Conservation (phyloP, 2,329 filamentous ascomycete genomes). For the Diaporthe sp. region DNA sequence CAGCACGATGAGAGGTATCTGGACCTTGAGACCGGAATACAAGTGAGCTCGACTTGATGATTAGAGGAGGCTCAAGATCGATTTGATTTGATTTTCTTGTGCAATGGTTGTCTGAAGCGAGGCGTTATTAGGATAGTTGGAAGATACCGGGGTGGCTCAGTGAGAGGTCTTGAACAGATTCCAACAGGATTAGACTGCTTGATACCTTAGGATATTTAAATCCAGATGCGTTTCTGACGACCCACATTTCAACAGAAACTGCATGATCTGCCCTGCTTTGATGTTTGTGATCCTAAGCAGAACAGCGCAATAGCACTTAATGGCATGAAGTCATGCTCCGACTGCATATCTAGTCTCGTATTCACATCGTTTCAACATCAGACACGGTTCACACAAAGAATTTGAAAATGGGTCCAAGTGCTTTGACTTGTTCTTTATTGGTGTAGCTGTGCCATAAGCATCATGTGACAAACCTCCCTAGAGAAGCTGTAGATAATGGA, state of each 20-base stretch:
- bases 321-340: not conserved
- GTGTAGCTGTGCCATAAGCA: constrained; percentile 56
- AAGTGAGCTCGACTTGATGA: constrained; percentile 39
- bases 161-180: not conserved
- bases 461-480: constrained; percentile 61
- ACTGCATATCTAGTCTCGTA: not conserved
- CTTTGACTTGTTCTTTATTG: constrained; percentile 46
- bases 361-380: not conserved
- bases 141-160: not conserved
- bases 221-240: not conserved
- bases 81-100: not conserved
- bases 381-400: not conserved
- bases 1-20: constrained; percentile 66
- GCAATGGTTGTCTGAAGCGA: constrained; percentile 1
- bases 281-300: not conserved
- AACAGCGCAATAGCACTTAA: not conserved
- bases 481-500: constrained; percentile 57
- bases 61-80: no score
- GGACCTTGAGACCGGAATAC: constrained; percentile 60
- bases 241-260: not conserved
- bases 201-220: not conserved
- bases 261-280: not conserved
- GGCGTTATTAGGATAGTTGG: not conserved
- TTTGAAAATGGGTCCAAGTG: not conserved
- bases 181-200: not conserved